Base-by-base conservation (phyloP, 2,329 filamentous ascomycete genomes). In the Fusarium irregulare region DNA sequence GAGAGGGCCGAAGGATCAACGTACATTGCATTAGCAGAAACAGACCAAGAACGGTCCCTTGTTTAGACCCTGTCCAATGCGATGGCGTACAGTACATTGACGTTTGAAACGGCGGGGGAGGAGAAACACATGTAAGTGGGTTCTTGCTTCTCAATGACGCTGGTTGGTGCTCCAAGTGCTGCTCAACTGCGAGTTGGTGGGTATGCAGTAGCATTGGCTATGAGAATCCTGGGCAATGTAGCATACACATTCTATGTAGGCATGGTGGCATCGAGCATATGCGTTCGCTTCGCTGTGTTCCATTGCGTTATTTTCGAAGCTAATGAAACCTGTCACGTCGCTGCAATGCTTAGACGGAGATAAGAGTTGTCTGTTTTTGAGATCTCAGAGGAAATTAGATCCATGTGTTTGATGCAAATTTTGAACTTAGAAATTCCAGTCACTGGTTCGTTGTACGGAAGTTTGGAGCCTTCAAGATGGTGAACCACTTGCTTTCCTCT, bases 41-140 rank as follows among this genome's bases (percentile, higher is more conserved):
- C 37, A 53, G 45, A 59, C 62, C 46, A 66, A 28, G n/a, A 48
- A 32, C 28, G n/a, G 55, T 34, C 41, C 62, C 53, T 48, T 27
- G 18, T 49, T 55, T 50, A 56, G 59, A 57, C 56, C 56, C 49
- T 62, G 60, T 47, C 47, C 61, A 41, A 65, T 62, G 59, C 46
- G 49, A 56, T 64, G 45, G 32, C 42, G 68, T 64, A 60, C 59
- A 66, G 71, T 23, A 54, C 45, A 28, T 27, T 23, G 46, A 62
- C 42, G 61, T 67, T 72, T 73, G 68, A 73, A 73, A 70, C 68
- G 62, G 65, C 45, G 65, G 57, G 68, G 68, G 56, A 58, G 44
- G 56, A 48, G 49, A 56, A 64, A 64, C 41, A 42, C 27, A 34
- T 34, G 28, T 23, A 25, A 47, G 40, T 63, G 57, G 56, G 32